Conservation (phyloP, 2,329 filamentous ascomycete genomes). For the Elsinoe ampelina region DNA sequence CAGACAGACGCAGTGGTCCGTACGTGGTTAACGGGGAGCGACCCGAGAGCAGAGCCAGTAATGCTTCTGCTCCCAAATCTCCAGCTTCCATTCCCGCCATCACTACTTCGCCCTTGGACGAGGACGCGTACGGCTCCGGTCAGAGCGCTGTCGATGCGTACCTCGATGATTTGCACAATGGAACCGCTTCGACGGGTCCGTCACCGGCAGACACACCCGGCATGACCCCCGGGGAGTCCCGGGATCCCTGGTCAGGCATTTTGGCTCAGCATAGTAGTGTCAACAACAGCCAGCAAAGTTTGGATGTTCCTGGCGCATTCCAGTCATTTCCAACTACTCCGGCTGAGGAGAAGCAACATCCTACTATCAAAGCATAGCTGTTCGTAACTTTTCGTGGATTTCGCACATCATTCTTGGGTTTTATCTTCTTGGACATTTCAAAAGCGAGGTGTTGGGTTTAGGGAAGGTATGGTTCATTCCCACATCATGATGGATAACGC, state of each 20-base stretch:
- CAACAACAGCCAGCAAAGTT: slow-evolving; percentile 17
- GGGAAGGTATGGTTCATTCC: not conserved
- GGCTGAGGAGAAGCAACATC: slow-evolving; percentile 9
- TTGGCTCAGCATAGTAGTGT: slow-evolving; percentile 4
- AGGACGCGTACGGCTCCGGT: not conserved
- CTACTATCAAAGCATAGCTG: not conserved
- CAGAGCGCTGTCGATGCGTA: not conserved
- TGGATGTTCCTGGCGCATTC: slow-evolving; percentile 27
- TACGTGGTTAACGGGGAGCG: slow-evolving; percentile 27
- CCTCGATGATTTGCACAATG: not conserved
- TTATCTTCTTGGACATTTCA: not conserved
- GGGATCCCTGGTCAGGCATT: slow-evolving; percentile 9
- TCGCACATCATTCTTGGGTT: not conserved
- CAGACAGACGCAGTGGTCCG: slow-evolving; percentile 40
- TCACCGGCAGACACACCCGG: not conserved
- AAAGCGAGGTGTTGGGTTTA: slow-evolving; percentile 3
- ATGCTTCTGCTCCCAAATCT: slow-evolving; percentile 11
- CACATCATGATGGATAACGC: not conserved
- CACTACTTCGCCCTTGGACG: not conserved
- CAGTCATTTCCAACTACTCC: slow-evolving; percentile 20
- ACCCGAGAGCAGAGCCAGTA: slow-evolving; percentile 6
- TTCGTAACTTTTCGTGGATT: not conserved
- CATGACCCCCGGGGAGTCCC: not conserved
- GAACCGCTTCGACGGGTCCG: not conserved
- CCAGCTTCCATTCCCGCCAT: not conserved